A percentile compares a stretch with the other conserved stretches of the same genome.
These are phyloP conservation scores for Chimonanthus praecox DNA, from an alignment of 164 flowering plant species.

Conservation along the genomic window DNA sequence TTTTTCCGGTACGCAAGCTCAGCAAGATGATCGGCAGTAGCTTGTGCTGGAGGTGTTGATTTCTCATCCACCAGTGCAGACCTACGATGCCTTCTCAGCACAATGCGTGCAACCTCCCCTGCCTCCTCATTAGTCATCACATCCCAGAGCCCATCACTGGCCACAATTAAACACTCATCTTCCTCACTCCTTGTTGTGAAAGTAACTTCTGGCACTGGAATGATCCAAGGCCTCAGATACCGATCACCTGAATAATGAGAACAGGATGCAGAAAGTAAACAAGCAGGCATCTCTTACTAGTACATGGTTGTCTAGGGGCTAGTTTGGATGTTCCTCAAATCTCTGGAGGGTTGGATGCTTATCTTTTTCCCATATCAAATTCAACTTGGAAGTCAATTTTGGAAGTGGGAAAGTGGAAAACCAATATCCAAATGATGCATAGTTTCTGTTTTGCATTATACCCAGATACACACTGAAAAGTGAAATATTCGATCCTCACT, in stretches of 20 bases:
- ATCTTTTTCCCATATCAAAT: background rate
- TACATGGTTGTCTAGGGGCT: background rate
- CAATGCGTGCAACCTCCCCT: constrained; percentile 48
- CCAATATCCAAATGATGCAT: background rate
- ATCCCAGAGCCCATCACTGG: constrained; percentile 79
- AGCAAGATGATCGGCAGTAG: constrained; percentile 51
- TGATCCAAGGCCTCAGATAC: constrained; percentile 59
- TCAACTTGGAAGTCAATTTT: background rate
- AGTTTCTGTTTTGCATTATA: background rate
- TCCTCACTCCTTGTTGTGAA: constrained; percentile 52
- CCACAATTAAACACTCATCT: constrained; percentile 64
- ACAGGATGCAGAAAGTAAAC: background rate
- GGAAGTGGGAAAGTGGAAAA: background rate
- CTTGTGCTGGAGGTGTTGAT: constrained; percentile 40
- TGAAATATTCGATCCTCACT: too few species aligned
- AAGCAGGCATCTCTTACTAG: background rate
- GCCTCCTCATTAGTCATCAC: constrained; percentile 65
- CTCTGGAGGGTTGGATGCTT: background rate
- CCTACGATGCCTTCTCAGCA: constrained; percentile 41
- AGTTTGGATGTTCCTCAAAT: background rate
- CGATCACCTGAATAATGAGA: constrained; percentile 42
- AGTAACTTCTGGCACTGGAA: constrained; percentile 62
- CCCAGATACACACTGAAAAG: background rate
- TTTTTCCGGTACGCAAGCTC: constrained; percentile 51
- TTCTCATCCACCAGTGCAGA: constrained; percentile 15